phyloP scores from a whole-genome alignment of 2,329 filamentous ascomycete species.

The Thermomyces lanuginosus region DNA sequence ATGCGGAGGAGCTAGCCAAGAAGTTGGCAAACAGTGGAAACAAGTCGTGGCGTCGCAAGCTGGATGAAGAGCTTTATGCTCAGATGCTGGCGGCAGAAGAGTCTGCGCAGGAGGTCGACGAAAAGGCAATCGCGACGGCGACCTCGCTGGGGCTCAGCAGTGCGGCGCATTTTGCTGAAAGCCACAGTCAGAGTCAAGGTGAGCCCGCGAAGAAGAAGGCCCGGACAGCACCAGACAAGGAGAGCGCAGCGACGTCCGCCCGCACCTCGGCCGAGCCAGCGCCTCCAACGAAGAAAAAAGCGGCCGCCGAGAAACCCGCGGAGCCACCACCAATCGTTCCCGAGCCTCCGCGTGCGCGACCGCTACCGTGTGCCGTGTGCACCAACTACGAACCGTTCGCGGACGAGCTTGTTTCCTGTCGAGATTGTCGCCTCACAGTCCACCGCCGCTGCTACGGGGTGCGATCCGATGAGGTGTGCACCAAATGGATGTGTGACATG shows the following conservation, averaged over 20 bases:
- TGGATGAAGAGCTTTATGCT: conserved; percentile 66
- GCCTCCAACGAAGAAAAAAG: conserved; percentile 52
- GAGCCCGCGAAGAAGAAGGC: conserved; percentile 47
- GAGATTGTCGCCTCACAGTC: conserved; percentile 78
- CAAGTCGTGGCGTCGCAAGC: conserved; percentile 69
- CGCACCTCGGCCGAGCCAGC: conserved; percentile 28
- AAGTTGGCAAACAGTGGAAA: conserved; percentile 67
- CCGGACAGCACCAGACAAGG: conserved; percentile 35
- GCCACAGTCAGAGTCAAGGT: conserved; percentile 16
- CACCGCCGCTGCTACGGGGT: conserved; percentile 91
- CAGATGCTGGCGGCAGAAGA: conserved; percentile 32
- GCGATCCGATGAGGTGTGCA: conserved; percentile 46
- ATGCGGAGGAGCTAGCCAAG: conserved; percentile 76
- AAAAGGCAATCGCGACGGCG: conserved; percentile 28
- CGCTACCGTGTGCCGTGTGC: conserved; percentile 75
- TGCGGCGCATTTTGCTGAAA: conserved; percentile 15
- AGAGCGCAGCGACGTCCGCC: conserved; percentile 33
- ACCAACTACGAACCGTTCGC: conserved; percentile 53
- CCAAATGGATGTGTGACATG: conserved; percentile 91
- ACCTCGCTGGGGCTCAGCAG: conserved; percentile 27
- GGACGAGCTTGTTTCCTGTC: conserved; percentile 61
- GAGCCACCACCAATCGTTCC: conserved; percentile 49
- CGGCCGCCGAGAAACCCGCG: conserved; percentile 38
- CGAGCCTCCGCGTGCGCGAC: conserved; percentile 60
- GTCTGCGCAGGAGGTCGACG: conserved; percentile 28